Conservation (phyloP, 768 basidiomycete genomes). For the Porphyrellus cyaneotinctus region DNA sequence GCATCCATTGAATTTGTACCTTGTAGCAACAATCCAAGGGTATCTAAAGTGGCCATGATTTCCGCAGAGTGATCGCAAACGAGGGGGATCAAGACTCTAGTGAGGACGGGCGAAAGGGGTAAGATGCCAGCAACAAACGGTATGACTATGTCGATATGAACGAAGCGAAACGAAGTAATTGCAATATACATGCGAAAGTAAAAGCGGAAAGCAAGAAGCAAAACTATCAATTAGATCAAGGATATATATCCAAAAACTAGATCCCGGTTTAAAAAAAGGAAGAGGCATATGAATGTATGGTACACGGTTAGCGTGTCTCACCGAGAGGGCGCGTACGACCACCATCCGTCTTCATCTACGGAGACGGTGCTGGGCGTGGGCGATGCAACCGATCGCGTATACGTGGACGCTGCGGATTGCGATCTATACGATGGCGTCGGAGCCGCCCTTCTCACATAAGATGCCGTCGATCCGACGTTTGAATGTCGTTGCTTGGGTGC, state of each 20-base stretch:
- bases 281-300: not conserved
- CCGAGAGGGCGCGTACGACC: conserved; percentile 37
- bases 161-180: not conserved
- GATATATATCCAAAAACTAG: conserved; percentile 17
- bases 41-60: conserved; percentile 31
- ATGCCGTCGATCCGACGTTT: conserved; percentile 11
- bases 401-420: conserved; percentile 45
- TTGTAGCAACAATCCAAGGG: conserved; percentile 38
- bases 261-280: conserved; percentile 7
- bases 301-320: conserved; percentile 5
- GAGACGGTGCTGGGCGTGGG: conserved; percentile 79
- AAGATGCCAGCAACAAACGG: conserved; percentile 11
- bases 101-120: not conserved
- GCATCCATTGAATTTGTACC: conserved; percentile 36
- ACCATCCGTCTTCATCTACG: conserved; percentile 76
- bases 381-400: conserved; percentile 45
- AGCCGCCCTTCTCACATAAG: conserved; percentile 14
- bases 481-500: conserved; percentile 37
- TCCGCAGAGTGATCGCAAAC: conserved; percentile 15
- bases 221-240: conserved; percentile 20
- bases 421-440: conserved; percentile 33
- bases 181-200: not conserved
- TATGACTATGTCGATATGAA: conserved; percentile 3
- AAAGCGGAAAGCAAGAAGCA: not conserved
- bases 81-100: conserved; percentile 8